Conservation (phyloP, 2,329 filamentous ascomycete species). For the Nannizzia gypsea region DNA sequence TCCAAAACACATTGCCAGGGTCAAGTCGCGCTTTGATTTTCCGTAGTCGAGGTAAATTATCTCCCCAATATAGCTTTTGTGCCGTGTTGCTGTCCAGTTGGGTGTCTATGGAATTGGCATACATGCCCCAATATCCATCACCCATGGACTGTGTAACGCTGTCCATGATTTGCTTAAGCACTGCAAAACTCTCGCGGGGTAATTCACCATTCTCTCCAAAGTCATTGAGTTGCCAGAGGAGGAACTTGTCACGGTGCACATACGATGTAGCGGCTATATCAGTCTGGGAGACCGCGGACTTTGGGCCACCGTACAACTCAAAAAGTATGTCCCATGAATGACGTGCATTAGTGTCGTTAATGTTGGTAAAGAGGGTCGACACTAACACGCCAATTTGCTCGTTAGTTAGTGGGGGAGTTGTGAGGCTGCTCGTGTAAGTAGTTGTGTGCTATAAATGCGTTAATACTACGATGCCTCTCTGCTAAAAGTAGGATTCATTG, state of each 20-base stretch:
- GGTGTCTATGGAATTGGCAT: constrained; percentile 49
- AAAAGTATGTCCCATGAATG: constrained; percentile 38
- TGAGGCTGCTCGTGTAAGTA: neutral
- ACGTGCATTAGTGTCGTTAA: constrained; percentile 32
- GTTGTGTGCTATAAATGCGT: neutral
- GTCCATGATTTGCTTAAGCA: constrained; percentile 34
- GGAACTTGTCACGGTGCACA: constrained; percentile 48
- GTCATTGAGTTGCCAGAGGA: constrained; percentile 49
- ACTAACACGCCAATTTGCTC: neutral
- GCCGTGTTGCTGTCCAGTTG: constrained; percentile 25
- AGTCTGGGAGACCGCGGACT: constrained; percentile 41
- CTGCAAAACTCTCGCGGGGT: constrained; percentile 16
- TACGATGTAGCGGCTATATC: constrained; percentile 45
- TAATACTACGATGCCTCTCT: neutral
- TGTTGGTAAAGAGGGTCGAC: neutral
- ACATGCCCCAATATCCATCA: constrained; percentile 33
- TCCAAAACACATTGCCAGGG: constrained; percentile 41
- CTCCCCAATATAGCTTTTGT: constrained; percentile 43
- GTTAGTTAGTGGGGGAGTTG: neutral
- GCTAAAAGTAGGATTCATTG: neutral
- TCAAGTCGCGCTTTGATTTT: constrained; percentile 41
- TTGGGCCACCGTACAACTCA: constrained; percentile 43
- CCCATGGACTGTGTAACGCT: constrained; percentile 36
- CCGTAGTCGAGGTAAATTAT: constrained; percentile 35
- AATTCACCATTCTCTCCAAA: constrained; percentile 25